A percentile compares a stretch with the other conserved stretches of the same genome.
Evolutionary conservation across 768 basidiomycete species (phyloP).

Genomic region (Tylopilus vinaceipallidus): DNA sequence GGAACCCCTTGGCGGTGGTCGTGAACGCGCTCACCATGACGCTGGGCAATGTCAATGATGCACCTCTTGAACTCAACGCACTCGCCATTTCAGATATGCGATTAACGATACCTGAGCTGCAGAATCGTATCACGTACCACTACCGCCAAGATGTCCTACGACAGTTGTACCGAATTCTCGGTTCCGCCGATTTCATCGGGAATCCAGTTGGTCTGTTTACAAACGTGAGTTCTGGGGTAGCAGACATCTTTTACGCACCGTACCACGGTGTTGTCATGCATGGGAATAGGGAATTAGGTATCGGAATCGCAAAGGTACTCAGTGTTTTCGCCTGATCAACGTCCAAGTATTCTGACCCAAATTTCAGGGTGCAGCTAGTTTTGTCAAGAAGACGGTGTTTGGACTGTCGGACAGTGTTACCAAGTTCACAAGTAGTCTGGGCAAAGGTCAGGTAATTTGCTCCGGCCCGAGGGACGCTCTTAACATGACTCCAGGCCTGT

Average conservation of each 20-base stretch:
- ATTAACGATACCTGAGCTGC: slow-evolving; percentile 78
- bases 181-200: slow-evolving; percentile 96
- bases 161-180: slow-evolving; percentile 93
- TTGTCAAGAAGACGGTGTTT: slow-evolving; percentile 98
- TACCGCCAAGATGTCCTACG: slow-evolving; percentile 92
- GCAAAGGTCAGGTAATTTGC: slow-evolving; percentile 64
- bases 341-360: slow-evolving; percentile 13
- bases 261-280: slow-evolving; percentile 96
- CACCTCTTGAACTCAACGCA: slow-evolving; percentile 91
- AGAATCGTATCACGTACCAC: slow-evolving; percentile 82
- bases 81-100: slow-evolving; percentile 94
- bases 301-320: slow-evolving; percentile 87
- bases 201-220: slow-evolving; percentile 98
- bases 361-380: slow-evolving; percentile 89
- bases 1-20: slow-evolving; percentile 90
- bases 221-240: slow-evolving; percentile 96
- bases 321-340: neutral
- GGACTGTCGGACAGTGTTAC: slow-evolving; percentile 94
- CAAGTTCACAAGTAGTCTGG: slow-evolving; percentile 97
- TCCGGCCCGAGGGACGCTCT: neutral
- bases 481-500: slow-evolving; percentile 60
- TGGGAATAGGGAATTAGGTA: slow-evolving; percentile 90
- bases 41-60: slow-evolving; percentile 94
- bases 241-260: slow-evolving; percentile 98
- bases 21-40: slow-evolving; percentile 96